phyloP scores from a whole-genome alignment of 768 basidiomycete species.

The Rhodotorula babjevae region DNA sequence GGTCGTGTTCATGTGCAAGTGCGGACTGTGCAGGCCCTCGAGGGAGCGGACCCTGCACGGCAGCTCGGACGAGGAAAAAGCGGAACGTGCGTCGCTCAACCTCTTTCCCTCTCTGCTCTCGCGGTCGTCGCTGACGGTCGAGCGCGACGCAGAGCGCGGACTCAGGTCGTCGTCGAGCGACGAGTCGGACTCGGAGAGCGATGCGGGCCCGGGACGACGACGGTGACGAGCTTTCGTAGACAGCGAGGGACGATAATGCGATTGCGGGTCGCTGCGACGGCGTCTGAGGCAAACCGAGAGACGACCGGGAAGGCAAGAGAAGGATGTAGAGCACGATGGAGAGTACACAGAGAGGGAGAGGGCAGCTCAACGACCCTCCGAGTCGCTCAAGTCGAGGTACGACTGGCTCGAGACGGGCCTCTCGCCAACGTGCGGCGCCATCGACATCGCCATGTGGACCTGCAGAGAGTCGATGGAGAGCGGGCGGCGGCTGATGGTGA shows the following conservation, averaged over 20 bases:
- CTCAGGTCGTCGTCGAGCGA: not conserved
- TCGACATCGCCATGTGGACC: not conserved
- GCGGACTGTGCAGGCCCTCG: not conserved
- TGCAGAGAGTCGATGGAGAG: not conserved
- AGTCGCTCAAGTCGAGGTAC: constrained; percentile 13
- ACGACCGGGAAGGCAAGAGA: not conserved
- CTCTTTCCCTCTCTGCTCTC: too few relatives aligned
- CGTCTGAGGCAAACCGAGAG: not conserved
- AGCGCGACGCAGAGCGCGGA: not conserved
- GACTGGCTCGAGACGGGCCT: constrained; percentile 2
- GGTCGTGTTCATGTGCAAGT: not conserved
- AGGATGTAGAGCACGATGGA: not conserved
- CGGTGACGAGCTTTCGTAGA: not conserved
- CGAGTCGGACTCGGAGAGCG: not conserved
- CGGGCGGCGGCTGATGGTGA: not conserved
- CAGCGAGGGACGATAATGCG: not conserved
- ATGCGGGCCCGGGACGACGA: not conserved
- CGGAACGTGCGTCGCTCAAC: not conserved
- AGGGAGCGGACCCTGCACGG: not conserved
- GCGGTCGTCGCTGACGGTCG: too few relatives aligned
- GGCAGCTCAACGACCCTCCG: not conserved
- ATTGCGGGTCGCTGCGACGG: too few relatives aligned
- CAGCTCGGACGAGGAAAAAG: not conserved
- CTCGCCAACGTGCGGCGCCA: not conserved
- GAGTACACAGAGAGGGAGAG: not conserved